phyloP scores from a whole-genome alignment of 2,329 filamentous ascomycete species.

The Curvularia sp. region DNA sequence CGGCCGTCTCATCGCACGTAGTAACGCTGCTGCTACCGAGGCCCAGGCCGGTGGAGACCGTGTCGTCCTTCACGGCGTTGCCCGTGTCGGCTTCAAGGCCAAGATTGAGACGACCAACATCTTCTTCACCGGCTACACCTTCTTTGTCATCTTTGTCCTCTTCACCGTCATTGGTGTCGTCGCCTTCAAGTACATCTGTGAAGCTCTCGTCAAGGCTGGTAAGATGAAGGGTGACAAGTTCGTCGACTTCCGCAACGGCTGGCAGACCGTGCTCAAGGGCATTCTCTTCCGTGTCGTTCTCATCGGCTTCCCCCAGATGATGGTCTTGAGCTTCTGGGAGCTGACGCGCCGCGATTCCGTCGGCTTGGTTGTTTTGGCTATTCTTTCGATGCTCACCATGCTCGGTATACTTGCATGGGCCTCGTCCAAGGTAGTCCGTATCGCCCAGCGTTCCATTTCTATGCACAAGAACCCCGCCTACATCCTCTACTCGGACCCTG shows the following conservation, averaged over 20 bases:
- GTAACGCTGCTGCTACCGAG: constrained; percentile 57
- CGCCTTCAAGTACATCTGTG: constrained; percentile 81
- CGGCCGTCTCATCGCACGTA: constrained; percentile 48
- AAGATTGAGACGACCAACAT: constrained; percentile 89
- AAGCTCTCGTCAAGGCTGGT: constrained; percentile 74
- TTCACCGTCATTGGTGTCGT: constrained; percentile 75
- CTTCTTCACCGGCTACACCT: constrained; percentile 88
- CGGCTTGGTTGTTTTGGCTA: constrained; percentile 83
- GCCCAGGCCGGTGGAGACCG: constrained; percentile 42
- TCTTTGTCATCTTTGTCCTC: constrained; percentile 85
- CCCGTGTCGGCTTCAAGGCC: constrained; percentile 86
- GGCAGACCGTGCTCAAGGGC: constrained; percentile 90
- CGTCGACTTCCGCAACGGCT: constrained; percentile 91
- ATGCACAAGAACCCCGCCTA: constrained; percentile 98
- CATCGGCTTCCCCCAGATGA: constrained; percentile 91
- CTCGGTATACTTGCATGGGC: constrained; percentile 82
- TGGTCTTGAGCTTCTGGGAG: constrained; percentile 91
- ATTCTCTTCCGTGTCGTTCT: constrained; percentile 89
- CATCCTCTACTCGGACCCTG: constrained; percentile 95
- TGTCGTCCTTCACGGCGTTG: constrained; percentile 76
- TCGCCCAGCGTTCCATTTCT: constrained; percentile 84
- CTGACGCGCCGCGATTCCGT: constrained; percentile 85
- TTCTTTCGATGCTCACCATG: constrained; percentile 88
- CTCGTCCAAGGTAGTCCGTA: constrained; percentile 84
- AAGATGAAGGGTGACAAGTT: constrained; percentile 88